Evolutionary conservation across 805 yeast species (phyloP), one percentile per base, ranked within the genome.

Genomic region (Starmerella etchellsii): DNA sequence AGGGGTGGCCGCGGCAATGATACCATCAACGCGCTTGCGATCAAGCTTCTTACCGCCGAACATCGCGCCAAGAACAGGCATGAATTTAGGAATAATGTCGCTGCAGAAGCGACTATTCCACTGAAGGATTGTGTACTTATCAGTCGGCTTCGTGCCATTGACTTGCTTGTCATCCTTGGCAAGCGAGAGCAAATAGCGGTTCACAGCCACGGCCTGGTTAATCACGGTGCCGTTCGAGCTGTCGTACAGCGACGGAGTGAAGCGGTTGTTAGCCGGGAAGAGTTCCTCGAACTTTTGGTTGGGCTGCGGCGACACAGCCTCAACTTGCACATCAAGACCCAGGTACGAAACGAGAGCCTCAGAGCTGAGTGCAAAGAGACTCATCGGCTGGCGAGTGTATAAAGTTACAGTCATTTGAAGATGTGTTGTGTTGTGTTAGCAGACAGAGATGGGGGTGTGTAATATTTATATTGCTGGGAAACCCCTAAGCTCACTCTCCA

Each of bases 71-170:
- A 81, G 72, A 47, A 73, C 72, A 32, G 51, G 55, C 44, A 69
- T 69, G 41, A 69, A 54, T 43, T 62, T 55, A 36, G 65, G 54
- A 47, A 78, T 58, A 42, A 80, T 53, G 55, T 87, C 95, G 54
- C 73, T 55, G 69, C 78, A 81, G 60, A 76, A 68, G 53, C 81
- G 66, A 3, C 94, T 82, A 58, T 76, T 54, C 93, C 94, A 85
- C 67, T 68, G 77, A 53, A 87, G 61, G 54, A 82, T 67, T 57
- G 39, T 44, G 42, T 35, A 44, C 43, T 41, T 24, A 36, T 47
- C 48, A 23, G 30, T 36, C 21, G 38, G 37, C 19, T 22, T 23
- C 47, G 31, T 36, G 39, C 53, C 53, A 8, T n/a, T 21, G 4
- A 49, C 44, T 28, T 47, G 49, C 47, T 48, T 45, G 32, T 16